Base-by-base conservation (phyloP, 768 basidiomycete species). In the Pleurotus tuoliensis region DNA sequence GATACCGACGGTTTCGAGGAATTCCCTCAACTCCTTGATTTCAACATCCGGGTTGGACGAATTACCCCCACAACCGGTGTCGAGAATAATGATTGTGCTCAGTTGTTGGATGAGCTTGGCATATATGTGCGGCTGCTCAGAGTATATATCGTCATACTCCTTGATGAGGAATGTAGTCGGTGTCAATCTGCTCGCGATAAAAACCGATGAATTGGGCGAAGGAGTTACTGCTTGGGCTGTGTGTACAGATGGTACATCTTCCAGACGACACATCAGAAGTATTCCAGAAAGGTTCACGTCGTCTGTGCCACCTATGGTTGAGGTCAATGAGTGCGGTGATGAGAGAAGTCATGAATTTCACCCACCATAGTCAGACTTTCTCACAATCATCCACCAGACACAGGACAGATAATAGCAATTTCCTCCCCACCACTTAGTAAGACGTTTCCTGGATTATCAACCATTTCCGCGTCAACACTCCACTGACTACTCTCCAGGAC, bases 401-500 rank as follows among this genome's bases (percentile, higher is more conserved):
- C 90, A 7, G 88, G 90, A 61, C 87, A 87, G 43, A 93, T 92
- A 22, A 92, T 77, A 12, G 85, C 89, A 6, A 92, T 81, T 63
- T 89, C 86, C 67, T 92, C 89, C 18, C 88, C 90, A 9, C 88
- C 87, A 45, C 69, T 76, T 46, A 93, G 67, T 11, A 72, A 56
- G 16, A 81, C 70, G 0, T 59, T 58, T n/a, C 73, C 71, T 2
- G 78, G 77, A 58, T 85, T 76, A 11, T 86, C 82, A 1, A 90
- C 78, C 88, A 92, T 92, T 70, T 90, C 88, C 52, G 79, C 86
- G 63, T 92, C 74, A 11, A 92, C 88, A 63, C 90, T 90, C 90
- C 91, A 92, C 66, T 80, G 80, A 61, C 85, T 86, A 30, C 75
- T 71, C 47, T 77, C 67, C 27, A 93, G 73, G 18, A 91, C 76